Base-by-base conservation (phyloP, 192 early-diverging fungal species). In the Backusella parvicylindrica region DNA sequence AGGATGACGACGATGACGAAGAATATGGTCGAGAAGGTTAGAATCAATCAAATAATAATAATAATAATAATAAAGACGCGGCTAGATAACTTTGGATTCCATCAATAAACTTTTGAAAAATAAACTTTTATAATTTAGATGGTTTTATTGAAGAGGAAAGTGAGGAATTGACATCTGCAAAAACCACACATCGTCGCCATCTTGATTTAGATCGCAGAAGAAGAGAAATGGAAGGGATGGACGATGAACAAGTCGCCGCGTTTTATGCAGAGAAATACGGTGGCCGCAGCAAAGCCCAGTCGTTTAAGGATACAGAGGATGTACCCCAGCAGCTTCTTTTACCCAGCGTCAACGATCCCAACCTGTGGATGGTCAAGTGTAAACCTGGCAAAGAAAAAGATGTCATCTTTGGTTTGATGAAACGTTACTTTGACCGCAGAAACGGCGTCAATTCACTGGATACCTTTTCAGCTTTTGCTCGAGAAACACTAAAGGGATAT, bases 361-460 rank as follows among this genome's bases (percentile, higher is more conserved):
- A 93, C 71, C 81, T 98, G 68, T 99, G 96, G 95, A 89, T 96
- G 80, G 88, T 95, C 67, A 83, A 88, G 66, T 97, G 95, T 80
- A 89, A 88, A 83, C 88, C 86, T 33, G 97, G 96, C 38, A 92
- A 93, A 73, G 98, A 99, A 83, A 91, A 87, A 70, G 95, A 95
- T 43, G 81, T 95, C n/a, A 89, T 98, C 71, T 84, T 93, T 56
- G 86, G 88, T 3, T 80, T 96, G 26, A 94, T 94, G 86, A 84
- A 92, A 28, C 88, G 91, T 56, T 90, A 86, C 75, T 88, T 94
- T 72, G 91, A 96, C 63, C 82, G 87, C 35, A 84, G 91, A 56
- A 81, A 88, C 68, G 81, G 84, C 8, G 86, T 80, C 40, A 84
- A 86, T 56, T 90, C 91, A 40, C 60, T 90, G 40, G 87, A 92